phyloP scores from a whole-genome alignment of 1,284 basidiomycete species.

The Chondrostereum purpureum region DNA sequence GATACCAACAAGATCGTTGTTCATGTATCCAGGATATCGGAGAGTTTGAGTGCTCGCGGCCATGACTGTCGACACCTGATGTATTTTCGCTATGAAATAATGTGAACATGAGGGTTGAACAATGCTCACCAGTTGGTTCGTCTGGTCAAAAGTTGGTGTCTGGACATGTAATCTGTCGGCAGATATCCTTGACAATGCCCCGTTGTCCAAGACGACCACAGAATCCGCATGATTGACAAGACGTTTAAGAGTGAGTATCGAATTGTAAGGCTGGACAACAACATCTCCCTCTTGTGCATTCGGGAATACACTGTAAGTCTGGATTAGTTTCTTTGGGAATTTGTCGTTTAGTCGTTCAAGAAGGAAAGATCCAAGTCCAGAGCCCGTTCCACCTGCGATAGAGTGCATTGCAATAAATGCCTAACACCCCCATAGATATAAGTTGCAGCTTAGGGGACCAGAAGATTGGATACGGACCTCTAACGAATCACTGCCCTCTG shows the following conservation, averaged over 20 bases:
- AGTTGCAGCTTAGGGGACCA: not conserved
- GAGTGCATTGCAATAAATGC: constrained; percentile 99
- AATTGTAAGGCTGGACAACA: constrained; percentile 98
- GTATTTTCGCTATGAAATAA: constrained; percentile 4
- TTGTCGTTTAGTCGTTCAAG: constrained; percentile 96
- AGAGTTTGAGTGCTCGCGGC: constrained; percentile 96
- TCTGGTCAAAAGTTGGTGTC: constrained; percentile 90
- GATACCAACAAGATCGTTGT: constrained; percentile 97
- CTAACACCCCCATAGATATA: constrained; percentile 34
- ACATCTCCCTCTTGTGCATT: constrained; percentile 89
- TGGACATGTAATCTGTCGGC: constrained; percentile 88
- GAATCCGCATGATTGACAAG: constrained; percentile 96
- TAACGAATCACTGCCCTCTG: constrained; percentile 95
- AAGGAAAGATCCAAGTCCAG: constrained; percentile 94
- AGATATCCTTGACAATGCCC: constrained; percentile 87
- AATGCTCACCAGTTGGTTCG: constrained; percentile 85
- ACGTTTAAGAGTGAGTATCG: constrained; percentile 89
- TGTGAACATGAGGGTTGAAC: not conserved
- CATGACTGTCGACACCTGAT: constrained; percentile 89
- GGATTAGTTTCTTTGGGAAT: constrained; percentile 98
- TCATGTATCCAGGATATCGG: constrained; percentile 98
- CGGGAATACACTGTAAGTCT: constrained; percentile 99
- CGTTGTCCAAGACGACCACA: constrained; percentile 96
- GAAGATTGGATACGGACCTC: constrained; percentile 57
- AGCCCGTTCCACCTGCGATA: constrained; percentile 97